Evolutionary conservation across 805 yeast genomes (phyloP).

Genomic region (Cyberlindnera subsufficiens): DNA sequence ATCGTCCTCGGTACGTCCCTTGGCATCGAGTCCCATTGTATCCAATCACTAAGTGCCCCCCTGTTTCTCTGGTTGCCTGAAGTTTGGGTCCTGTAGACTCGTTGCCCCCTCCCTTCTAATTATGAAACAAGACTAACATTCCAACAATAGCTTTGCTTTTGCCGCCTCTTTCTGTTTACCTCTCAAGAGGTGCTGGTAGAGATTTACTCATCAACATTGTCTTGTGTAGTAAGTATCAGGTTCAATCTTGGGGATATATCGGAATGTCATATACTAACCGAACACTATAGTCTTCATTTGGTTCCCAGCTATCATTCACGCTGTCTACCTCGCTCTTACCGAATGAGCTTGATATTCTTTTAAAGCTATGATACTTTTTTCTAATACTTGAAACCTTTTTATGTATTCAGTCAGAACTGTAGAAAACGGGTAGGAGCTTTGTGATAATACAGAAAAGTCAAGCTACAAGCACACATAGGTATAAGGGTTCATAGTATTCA

Average conservation of each 20-base stretch:
- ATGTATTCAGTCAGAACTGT: too few species aligned
- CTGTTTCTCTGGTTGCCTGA: neutral
- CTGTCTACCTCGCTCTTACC: conserved; percentile 51
- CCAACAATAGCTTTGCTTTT: conserved; percentile 43
- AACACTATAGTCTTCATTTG: conserved; percentile 39
- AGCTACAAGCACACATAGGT: too few species aligned
- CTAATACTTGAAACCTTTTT: too few species aligned
- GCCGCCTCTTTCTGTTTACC: conserved; percentile 75
- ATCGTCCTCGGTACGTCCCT: conserved; percentile 28
- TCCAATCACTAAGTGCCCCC: too few species aligned
- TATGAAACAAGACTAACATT: neutral
- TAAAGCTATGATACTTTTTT: too few species aligned
- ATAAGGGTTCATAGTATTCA: too few species aligned
- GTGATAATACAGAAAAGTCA: too few species aligned
- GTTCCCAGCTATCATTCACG: conserved; percentile 82
- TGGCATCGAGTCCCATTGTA: too few species aligned
- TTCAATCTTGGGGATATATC: neutral
- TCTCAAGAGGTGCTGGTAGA: conserved; percentile 59
- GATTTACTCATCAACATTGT: conserved; percentile 61
- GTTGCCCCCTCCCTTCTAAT: neutral
- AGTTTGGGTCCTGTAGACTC: neutral
- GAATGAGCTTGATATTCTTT: neutral
- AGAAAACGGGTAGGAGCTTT: too few species aligned
- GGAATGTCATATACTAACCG: conserved; percentile 4
- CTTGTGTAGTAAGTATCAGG: conserved; percentile 37